A percentile compares a stretch with the other conserved stretches of the same genome.
Evolutionary conservation across 495 filamentous ascomycete genomes (phyloP).

Genomic region (Lasiosphaeriaceae sp.): DNA sequence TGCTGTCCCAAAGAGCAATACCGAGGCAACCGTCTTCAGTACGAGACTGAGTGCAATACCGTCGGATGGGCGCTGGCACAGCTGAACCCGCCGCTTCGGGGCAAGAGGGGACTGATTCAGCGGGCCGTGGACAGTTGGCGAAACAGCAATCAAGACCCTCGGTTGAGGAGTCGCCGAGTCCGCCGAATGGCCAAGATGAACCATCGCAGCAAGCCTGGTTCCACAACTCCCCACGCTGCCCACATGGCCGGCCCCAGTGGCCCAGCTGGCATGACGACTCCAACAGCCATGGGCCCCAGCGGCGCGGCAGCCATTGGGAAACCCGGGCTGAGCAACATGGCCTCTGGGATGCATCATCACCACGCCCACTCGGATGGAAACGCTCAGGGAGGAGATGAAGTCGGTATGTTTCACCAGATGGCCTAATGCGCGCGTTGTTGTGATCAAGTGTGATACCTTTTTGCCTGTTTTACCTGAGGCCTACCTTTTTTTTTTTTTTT

Average conservation of each 20-base stretch:
- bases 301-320: conserved; percentile 48
- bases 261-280: conserved; percentile 50
- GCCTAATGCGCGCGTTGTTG: conserved; percentile 50
- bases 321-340: conserved; percentile 60
- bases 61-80: conserved; percentile 96
- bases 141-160: conserved; percentile 95
- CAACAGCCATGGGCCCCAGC: conserved; percentile 43
- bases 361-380: conserved; percentile 71
- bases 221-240: conserved; percentile 38
- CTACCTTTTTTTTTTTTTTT: conserved; percentile 21
- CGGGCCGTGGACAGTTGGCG: conserved; percentile 97
- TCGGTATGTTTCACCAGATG: conserved; percentile 92
- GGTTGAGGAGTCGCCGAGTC: conserved; percentile 84
- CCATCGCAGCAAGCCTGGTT: conserved; percentile 63
- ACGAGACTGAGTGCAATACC: conserved; percentile 98
- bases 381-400: conserved; percentile 72
- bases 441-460: conserved; percentile 51
- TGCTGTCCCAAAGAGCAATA: conserved; percentile 96
- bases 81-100: conserved; percentile 82
- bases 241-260: conserved; percentile 51
- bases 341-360: conserved; percentile 55
- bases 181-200: conserved; percentile 93
- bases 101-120: conserved; percentile 93
- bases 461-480: conserved; percentile 24
- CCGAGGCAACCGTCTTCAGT: conserved; percentile 86